phyloP scores from a whole-genome alignment of 306 rosid species.

The Pueraria montana region DNA sequence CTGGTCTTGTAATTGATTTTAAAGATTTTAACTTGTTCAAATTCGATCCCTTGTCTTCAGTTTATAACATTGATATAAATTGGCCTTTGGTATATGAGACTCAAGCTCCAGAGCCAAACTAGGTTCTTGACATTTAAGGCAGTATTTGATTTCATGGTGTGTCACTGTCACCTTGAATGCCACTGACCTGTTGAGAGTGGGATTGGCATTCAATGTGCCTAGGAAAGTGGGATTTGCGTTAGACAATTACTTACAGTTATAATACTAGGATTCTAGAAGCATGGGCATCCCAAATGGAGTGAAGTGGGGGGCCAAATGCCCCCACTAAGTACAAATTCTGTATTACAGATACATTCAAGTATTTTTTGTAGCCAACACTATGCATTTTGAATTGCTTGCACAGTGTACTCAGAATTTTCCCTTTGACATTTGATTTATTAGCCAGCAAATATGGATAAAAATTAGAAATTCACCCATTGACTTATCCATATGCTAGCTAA shows the following conservation, averaged over 20 bases:
- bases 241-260: not conserved
- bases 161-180: not conserved
- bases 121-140: not conserved
- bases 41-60: slow-evolving; percentile 6
- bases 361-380: not conserved
- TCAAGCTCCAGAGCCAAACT: slow-evolving; percentile 29
- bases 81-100: not conserved
- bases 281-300: not conserved
- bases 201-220: not conserved
- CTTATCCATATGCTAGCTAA: slow-evolving; percentile 24
- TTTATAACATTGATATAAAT: not conserved
- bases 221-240: not conserved
- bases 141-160: not conserved
- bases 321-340: not conserved
- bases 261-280: not conserved
- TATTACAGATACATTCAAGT: not conserved
- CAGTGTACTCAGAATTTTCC: not conserved
- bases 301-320: slow-evolving; percentile 11
- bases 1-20: slow-evolving; percentile 2
- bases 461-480: not conserved
- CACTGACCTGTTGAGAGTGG: not conserved
- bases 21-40: slow-evolving; percentile 29
- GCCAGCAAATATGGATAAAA: not conserved
- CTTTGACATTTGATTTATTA: not conserved
- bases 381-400: not conserved